Evolutionary conservation across 148 eudicot species (phyloP).

Genomic region (Bassia scoparia): DNA sequence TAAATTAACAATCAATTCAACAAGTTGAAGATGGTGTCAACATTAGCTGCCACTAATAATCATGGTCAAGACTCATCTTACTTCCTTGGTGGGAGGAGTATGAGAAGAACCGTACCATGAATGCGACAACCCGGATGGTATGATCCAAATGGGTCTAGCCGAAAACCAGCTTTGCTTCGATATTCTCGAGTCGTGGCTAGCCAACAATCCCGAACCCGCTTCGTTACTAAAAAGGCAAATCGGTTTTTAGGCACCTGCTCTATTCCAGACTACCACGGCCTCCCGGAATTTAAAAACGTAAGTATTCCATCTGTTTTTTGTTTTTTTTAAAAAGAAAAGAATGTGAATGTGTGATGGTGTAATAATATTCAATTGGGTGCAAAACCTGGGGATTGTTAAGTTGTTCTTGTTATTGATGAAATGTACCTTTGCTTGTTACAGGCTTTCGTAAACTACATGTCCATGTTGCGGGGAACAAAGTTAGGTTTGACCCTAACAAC

Average conservation of each 20-base stretch:
- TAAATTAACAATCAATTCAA: too few species aligned
- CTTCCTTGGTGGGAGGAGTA: constrained; percentile 77
- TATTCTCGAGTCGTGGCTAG: constrained; percentile 63
- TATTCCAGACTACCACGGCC: constrained; percentile 81
- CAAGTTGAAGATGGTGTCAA: constrained; percentile 43
- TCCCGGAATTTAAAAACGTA: constrained; percentile 69
- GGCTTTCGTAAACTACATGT: constrained; percentile 72
- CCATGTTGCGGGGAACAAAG: constrained; percentile 57
- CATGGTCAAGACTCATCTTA: constrained; percentile 86
- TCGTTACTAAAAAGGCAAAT: constrained; percentile 44
- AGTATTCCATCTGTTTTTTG: neutral
- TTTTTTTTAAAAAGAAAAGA: too few species aligned
- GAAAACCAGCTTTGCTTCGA: constrained; percentile 80
- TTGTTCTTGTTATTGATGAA: constrained; percentile 5
- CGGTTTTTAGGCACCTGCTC: constrained; percentile 61
- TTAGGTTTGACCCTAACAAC: constrained; percentile 55
- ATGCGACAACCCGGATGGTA: constrained; percentile 44
- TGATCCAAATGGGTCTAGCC: constrained; percentile 83
- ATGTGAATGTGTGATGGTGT: too few species aligned
- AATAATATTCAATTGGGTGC: too few species aligned
- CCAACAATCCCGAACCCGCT: constrained; percentile 51
- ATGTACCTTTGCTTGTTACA: constrained; percentile 30
- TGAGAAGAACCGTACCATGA: constrained; percentile 54
- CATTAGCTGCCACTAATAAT: constrained; percentile 41
- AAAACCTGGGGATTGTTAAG: too few species aligned